Conservation (phyloP, 2,329 filamentous ascomycete species). For the Aphanoascus verrucosus region DNA sequence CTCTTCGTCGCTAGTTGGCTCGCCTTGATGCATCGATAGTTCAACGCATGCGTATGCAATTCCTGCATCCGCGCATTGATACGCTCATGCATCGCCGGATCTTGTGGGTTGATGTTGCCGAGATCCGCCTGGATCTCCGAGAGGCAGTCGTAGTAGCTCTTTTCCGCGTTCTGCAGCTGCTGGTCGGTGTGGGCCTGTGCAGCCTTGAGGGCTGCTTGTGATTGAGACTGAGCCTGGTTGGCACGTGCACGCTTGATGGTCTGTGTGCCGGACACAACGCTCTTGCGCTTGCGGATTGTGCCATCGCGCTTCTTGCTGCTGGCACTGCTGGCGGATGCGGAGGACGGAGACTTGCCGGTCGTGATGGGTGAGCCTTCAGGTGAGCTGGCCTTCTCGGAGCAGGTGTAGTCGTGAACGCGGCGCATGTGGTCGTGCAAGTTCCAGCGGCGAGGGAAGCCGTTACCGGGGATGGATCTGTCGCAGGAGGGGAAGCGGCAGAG, state of each 20-base stretch:
- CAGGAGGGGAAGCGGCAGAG: slow-evolving; percentile 81
- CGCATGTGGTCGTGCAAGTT: slow-evolving; percentile 97
- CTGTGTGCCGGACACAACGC: slow-evolving; percentile 26
- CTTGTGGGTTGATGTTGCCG: slow-evolving; percentile 31
- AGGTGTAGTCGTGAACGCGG: slow-evolving; percentile 63
- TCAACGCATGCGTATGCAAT: slow-evolving; percentile 33
- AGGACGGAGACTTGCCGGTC: slow-evolving; percentile 14
- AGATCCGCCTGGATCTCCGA: slow-evolving; percentile 32
- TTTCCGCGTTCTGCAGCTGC: slow-evolving; percentile 34
- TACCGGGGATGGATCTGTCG: slow-evolving; percentile 67
- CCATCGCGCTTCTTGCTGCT: slow-evolving; percentile 28
- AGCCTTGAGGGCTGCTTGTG: slow-evolving; percentile 28
- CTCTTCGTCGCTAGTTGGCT: slow-evolving; percentile 30
- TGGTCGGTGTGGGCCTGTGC: slow-evolving; percentile 28
- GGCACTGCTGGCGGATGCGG: no score
- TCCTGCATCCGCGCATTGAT: slow-evolving; percentile 37
- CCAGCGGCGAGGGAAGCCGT: slow-evolving; percentile 90
- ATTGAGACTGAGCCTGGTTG: slow-evolving; percentile 26
- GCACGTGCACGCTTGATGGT: slow-evolving; percentile 37
- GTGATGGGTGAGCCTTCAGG: slow-evolving; percentile 30
- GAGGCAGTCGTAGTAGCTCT: slow-evolving; percentile 35
- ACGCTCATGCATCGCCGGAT: slow-evolving; percentile 34
- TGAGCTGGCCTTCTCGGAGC: slow-evolving; percentile 34
- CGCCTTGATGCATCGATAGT: slow-evolving; percentile 35
- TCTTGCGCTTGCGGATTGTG: slow-evolving; percentile 31